Conservation (phyloP, 805 yeast genomes). For the Metschnikowia hibisci region DNA sequence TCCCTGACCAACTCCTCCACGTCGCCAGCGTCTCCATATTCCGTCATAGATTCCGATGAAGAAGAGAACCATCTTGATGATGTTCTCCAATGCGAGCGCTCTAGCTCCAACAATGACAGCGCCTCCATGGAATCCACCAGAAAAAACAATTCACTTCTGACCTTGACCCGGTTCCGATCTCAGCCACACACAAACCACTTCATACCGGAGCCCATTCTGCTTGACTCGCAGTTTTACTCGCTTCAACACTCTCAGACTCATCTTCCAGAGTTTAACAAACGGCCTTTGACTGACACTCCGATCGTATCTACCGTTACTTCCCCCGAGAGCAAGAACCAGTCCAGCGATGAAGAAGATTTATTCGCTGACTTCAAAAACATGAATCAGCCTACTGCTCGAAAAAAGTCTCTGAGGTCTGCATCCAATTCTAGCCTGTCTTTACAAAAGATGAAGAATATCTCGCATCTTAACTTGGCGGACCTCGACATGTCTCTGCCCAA, state of each 20-base stretch:
- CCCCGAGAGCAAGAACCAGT: slow-evolving; percentile 38
- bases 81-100: neutral
- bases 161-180: slow-evolving; percentile 13
- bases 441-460: slow-evolving; percentile 33
- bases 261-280: slow-evolving; percentile 59
- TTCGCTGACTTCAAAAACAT: slow-evolving; percentile 8
- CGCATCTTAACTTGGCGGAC: slow-evolving; percentile 38
- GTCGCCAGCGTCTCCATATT: slow-evolving; percentile 11
- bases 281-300: slow-evolving; percentile 77
- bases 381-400: slow-evolving; percentile 7
- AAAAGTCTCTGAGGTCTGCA: slow-evolving; percentile 1
- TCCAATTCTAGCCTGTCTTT: slow-evolving; percentile 11
- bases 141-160: slow-evolving; percentile 9
- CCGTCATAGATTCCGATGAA: slow-evolving; percentile 14
- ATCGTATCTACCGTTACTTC: slow-evolving; percentile 54
- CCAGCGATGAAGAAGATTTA: slow-evolving; percentile 27
- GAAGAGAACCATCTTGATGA: slow-evolving; percentile 9
- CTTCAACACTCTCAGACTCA: slow-evolving; percentile 13
- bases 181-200: slow-evolving; percentile 16
- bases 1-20: slow-evolving; percentile 12
- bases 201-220: slow-evolving; percentile 15
- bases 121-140: neutral
- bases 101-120: neutral
- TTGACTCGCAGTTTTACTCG: slow-evolving; percentile 11
- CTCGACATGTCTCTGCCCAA: slow-evolving; percentile 18